Conservation (phyloP, 805 yeast genomes). For the Candida qinlingensis region DNA sequence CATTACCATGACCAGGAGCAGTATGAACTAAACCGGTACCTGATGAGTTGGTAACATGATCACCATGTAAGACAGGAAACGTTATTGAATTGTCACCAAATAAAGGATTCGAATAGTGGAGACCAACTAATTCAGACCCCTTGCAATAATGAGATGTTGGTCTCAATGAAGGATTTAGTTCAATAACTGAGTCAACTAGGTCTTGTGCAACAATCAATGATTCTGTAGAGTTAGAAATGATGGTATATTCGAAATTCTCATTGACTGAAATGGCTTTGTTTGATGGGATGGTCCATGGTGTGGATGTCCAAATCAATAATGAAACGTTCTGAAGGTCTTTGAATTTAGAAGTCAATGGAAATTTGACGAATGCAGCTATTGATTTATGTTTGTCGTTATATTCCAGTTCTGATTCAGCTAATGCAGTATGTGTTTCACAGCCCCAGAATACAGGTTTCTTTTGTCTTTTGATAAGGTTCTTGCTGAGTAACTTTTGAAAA, state of each 20-base stretch:
- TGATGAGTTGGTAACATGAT: constrained; percentile 70
- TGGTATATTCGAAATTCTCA: constrained; percentile 49
- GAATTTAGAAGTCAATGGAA: constrained; percentile 40
- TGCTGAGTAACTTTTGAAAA: constrained; percentile 58
- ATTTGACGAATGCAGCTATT: constrained; percentile 61
- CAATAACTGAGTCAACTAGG: constrained; percentile 35
- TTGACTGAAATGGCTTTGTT: constrained; percentile 80
- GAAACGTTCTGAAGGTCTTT: constrained; percentile 19
- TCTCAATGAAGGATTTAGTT: constrained; percentile 24
- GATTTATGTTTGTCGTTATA: constrained; percentile 71
- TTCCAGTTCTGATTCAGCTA: constrained; percentile 95
- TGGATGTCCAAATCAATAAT: constrained; percentile 89
- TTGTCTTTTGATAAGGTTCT: constrained; percentile 72
- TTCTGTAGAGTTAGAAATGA: constrained; percentile 37
- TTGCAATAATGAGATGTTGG: constrained; percentile 26
- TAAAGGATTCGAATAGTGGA: constrained; percentile 50
- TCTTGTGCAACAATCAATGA: constrained; percentile 52
- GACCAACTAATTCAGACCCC: constrained; percentile 38
- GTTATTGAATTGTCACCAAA: constrained; percentile 26
- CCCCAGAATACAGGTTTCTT: constrained; percentile 98
- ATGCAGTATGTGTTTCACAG: constrained; percentile 85
- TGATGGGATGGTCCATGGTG: constrained; percentile 95
- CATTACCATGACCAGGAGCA: constrained; percentile 97
- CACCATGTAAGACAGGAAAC: constrained; percentile 66
- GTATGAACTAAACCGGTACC: constrained; percentile 97